phyloP scores from a whole-genome alignment of 2,329 filamentous ascomycete species.

The Aureobasidium sp. region DNA sequence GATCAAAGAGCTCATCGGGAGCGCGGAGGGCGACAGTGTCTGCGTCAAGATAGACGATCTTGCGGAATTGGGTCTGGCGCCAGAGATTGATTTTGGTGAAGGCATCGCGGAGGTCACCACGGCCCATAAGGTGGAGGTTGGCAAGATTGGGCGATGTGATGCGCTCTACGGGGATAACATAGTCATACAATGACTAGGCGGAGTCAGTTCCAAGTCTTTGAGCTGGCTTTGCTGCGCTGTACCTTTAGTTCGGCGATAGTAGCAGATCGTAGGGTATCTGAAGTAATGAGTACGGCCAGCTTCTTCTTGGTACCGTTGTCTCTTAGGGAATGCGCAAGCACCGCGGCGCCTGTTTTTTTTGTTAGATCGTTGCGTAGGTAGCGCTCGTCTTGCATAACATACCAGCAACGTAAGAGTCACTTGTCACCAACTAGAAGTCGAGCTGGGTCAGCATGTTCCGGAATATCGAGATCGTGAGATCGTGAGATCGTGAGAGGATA shows the following conservation, averaged over 20 bases:
- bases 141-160: slow-evolving; percentile 68
- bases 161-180: slow-evolving; percentile 74
- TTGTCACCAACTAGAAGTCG: slow-evolving; percentile 68
- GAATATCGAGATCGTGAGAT: not conserved
- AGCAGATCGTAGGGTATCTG: slow-evolving; percentile 65
- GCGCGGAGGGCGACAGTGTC: slow-evolving; percentile 87
- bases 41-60: slow-evolving; percentile 90
- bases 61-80: slow-evolving; percentile 82
- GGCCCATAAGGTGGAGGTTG: slow-evolving; percentile 87
- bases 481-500: not conserved
- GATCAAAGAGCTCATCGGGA: slow-evolving; percentile 82
- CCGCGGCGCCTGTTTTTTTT: slow-evolving; percentile 62
- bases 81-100: slow-evolving; percentile 97
- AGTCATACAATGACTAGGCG: slow-evolving; percentile 69
- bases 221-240: not conserved
- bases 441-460: not conserved
- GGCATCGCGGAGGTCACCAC: slow-evolving; percentile 78
- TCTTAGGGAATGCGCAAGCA: slow-evolving; percentile 87
- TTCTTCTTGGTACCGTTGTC: slow-evolving; percentile 83
- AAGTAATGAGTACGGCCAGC: slow-evolving; percentile 74
- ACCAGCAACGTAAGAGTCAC: slow-evolving; percentile 90
- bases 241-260: slow-evolving; percentile 75
- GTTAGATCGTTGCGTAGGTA: slow-evolving; percentile 12
- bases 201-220: slow-evolving; percentile 14
- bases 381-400: slow-evolving; percentile 23